Base-by-base conservation (phyloP, 2,329 filamentous ascomycete species). In the Fusarium sp. region DNA sequence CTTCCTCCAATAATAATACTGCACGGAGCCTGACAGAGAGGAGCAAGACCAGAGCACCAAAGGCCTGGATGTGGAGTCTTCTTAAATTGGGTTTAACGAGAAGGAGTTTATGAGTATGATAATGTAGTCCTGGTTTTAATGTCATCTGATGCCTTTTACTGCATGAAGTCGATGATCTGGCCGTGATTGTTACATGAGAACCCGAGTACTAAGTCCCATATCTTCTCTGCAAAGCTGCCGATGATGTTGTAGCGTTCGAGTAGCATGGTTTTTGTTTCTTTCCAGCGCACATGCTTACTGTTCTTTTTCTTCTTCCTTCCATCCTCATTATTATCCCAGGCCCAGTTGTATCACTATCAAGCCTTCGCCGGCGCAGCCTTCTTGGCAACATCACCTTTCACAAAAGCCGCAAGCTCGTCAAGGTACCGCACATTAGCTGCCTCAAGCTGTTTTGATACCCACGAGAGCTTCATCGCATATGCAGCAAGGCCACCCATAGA, bases 31-130 rank as follows among this genome's bases (percentile, higher is more conserved):
- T 69, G 5, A 35, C 54, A 10, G 66, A 48, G 1, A 48, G 65
- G 18, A 48, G 35, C 1, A 55, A 54, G 9, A 22, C 22, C 7
- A 48, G 41, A n/a, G 45, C 41, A 20, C 26, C 66, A 3, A 70
- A 11, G 41, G 45, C 67, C 7, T 70, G 67, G 67, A 70, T 70
- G 67, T 70, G 52, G 66, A 66, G 39, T 55, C 55, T 70, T 39
- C 38, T 70, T 10, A 70, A 66, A 6, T 48, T 70, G n/a, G 67
- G 67, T 13, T 41, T 70, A 3, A 70, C 51, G n/a, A 70, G 66
- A 22, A 69, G 63, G 9, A 47, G 44, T 1, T 36, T 69, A 13
- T 69, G 39, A 42, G 14, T 48, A 36, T 48, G 20, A 58, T 18
- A 41, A 31, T 28, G 51, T 17, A 41, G 51, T 31, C 18, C 36